Base-by-base conservation (phyloP, 2,329 filamentous ascomycete genomes). In the Colletotrichum sublineola region DNA sequence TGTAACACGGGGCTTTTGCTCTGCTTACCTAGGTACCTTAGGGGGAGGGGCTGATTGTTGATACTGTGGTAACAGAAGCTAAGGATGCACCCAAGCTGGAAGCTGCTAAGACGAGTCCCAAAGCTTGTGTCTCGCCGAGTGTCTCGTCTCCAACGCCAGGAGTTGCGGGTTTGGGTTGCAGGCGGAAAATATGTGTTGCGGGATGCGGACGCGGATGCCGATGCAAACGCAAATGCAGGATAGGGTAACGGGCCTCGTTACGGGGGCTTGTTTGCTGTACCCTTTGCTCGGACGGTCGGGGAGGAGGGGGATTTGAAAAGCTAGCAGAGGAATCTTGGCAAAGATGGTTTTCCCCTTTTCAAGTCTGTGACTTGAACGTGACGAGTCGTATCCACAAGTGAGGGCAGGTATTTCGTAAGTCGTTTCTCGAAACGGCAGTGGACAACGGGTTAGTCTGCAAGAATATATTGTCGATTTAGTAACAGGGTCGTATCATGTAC, bases 361-460 rank as follows among this genome's bases (percentile, higher is more conserved):
- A 36, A 57, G 33, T 57, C 40, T 57, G 33, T 40, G 53, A 40
- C 53, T 57, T 57, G 20, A 38, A 33, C 53, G 53, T 57, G 53
- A 57, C 53, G 53, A 7, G 33, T 33, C 33, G 53, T 38, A 71
- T 68, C 68, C 68, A 71, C 68, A 46, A 20, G 33, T 48, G 68
- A 57, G 64, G 68, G 57, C 50, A 63, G 52, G 42, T 58, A 68
- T 68, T 63, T 68, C 68, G 68, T 71, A 71, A 68, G 50, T n/a
- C 33, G 57, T 58, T 71, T 38, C 68, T 68, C 57, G 58, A 71
- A 63, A 67, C 50, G 52, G 58, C 29, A 8, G 65, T 44, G 33
- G 57, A 63, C 44, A 62, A 42, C 48, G 38, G 67, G 9, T 33
- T 50, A 36, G 18, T 44, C 20, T 53, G 24, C 31, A 11, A 5